Evolutionary conservation across 805 yeast species (phyloP), one percentile per base, ranked within the genome.

Genomic region (Barnettozyma salicaria): DNA sequence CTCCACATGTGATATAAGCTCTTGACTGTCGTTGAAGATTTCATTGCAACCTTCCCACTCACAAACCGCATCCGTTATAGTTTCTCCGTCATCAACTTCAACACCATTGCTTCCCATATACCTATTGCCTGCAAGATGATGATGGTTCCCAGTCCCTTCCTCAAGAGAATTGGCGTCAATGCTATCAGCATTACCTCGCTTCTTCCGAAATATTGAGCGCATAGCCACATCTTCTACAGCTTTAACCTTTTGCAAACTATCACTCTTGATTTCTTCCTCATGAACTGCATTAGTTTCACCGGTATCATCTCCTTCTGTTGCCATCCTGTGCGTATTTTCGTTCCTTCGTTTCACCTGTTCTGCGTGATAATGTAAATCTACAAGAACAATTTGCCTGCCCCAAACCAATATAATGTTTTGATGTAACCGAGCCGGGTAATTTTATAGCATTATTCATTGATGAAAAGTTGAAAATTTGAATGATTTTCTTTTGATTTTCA

Each of bases 21-120:
- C 25, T 3, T 25, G 30, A 1, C 45, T 37, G 1, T 24, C 17
- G 4, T 29, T 19, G 5, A 32, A 28, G 2, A 18, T 21, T 2
- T 14, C 18, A 1, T 30, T 18, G 28, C 50, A 43, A 1, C 19
- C 30, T 2, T 20, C 30, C 53, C 53, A 48, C 13, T 40, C 26
- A 35, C 52, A 49, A 9, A n/a, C 19, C 4, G 19, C 21, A 4
- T 35, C 34, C 24, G 35, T 22, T 11, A n/a, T 21, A 5, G 19
- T 9, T 20, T 33, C 41, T 24, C 26, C 37, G 4, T 23, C 12
- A 4, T 29, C 32, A 14, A 30, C 32, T 12, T 32, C 40, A 6
- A 37, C 42, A n/a, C 37, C 34, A n/a, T 27, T 32, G 8, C 36
- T 35, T 4, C n/a, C 23, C 14, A n/a, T n/a, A n/a, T n/a, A n/a